Evolutionary conservation across 192 early-diverging fungal genomes (phyloP).

Genomic region (Rhizophagus clarus): DNA sequence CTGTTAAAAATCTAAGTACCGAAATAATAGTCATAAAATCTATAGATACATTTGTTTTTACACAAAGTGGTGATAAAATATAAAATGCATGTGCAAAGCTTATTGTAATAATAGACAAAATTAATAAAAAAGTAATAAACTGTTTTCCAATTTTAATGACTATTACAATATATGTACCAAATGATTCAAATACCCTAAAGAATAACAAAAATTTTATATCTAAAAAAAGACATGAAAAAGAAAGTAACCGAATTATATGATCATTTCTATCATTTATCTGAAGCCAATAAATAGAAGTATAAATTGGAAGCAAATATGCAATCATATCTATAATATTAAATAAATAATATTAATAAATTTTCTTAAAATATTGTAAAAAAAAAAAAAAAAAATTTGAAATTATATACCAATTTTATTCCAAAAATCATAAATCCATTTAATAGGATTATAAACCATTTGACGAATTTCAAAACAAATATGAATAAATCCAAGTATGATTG

Average conservation of each 20-base stretch:
- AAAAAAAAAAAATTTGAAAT: background rate
- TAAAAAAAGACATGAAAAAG: background rate
- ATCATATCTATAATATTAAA: background rate
- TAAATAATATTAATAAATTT: background rate
- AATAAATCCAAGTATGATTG: background rate
- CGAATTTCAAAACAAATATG: background rate
- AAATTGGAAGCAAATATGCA: background rate
- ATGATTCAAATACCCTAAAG: background rate
- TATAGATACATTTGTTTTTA: background rate
- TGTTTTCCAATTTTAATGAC: background rate
- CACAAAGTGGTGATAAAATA: background rate
- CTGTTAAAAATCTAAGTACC: background rate
- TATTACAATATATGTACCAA: background rate
- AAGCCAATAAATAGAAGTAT: constrained; percentile 2
- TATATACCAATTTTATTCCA: constrained; percentile 16
- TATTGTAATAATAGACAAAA: background rate
- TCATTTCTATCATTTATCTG: too few relatives aligned
- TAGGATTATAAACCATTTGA: background rate
- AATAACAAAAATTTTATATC: constrained; percentile 10
- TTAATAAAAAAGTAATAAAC: background rate
- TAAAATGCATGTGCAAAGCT: constrained; percentile 3
- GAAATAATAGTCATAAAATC: background rate
- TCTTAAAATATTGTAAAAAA: background rate
- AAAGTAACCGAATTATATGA: background rate
- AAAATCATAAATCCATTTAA: background rate